phyloP scores from a whole-genome alignment of 768 basidiomycete genomes.

The Mycena rebaudengoi region DNA sequence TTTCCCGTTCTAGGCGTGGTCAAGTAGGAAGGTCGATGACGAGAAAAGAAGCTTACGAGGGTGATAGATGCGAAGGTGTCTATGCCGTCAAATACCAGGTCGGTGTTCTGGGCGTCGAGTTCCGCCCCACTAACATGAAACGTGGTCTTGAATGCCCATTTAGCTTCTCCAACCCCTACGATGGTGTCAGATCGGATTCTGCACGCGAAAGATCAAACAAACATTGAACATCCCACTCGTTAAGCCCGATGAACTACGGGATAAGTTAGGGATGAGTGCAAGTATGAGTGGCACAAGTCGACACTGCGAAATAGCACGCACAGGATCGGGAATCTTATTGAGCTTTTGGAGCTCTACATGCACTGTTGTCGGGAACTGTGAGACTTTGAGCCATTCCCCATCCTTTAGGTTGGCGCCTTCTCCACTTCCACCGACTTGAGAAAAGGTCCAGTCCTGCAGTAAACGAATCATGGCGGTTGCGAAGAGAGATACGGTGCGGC shows the following conservation, averaged over 20 bases:
- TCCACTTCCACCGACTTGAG: constrained; percentile 69
- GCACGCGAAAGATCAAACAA: constrained; percentile 29
- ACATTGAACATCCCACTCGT: constrained; percentile 95
- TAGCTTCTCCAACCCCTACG: constrained; percentile 87
- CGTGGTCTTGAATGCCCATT: constrained; percentile 83
- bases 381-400: constrained; percentile 72
- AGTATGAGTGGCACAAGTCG: neutral
- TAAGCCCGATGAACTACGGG: constrained; percentile 72
- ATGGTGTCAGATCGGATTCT: neutral
- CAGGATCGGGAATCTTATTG: constrained; percentile 84
- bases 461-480: constrained; percentile 25
- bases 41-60: constrained; percentile 56
- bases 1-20: constrained; percentile 66
- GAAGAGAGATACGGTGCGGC: neutral
- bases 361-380: constrained; percentile 82
- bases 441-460: constrained; percentile 69
- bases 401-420: constrained; percentile 63
- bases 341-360: constrained; percentile 85
- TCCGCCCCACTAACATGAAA: constrained; percentile 63
- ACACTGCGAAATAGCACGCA: no score
- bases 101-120: constrained; percentile 57
- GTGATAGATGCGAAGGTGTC: constrained; percentile 86
- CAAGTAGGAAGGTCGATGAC: neutral
- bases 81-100: constrained; percentile 89
- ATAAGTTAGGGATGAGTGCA: constrained; percentile 1